Conservation (phyloP, 2,329 filamentous ascomycete species). For the Pseudocercospora ulei region DNA sequence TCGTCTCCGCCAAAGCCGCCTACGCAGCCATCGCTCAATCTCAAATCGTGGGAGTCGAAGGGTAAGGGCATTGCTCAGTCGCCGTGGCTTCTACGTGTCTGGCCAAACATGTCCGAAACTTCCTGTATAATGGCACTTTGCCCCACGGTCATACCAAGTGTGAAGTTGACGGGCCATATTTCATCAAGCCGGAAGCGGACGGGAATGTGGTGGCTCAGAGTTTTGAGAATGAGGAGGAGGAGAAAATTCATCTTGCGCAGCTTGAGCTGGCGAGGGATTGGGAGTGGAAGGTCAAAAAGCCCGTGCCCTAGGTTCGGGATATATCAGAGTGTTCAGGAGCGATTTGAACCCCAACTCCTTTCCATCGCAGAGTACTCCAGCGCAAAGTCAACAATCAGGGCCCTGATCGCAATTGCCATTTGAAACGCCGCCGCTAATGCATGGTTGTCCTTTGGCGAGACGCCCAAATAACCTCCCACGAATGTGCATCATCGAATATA, state of each 20-base stretch:
- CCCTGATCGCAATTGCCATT: too few species aligned
- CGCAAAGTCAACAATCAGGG: too few species aligned
- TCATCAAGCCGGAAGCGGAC: constrained; percentile 23
- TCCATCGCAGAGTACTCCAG: too few species aligned
- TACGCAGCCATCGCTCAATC: constrained; percentile 17
- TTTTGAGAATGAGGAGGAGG: constrained; percentile 16
- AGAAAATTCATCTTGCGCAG: constrained; percentile 22
- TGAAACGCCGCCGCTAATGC: too few species aligned
- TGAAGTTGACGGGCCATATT: constrained; percentile 23
- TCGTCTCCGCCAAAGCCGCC: constrained; percentile 20
- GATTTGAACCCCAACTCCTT: too few species aligned
- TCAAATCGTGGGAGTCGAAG: constrained; percentile 19
- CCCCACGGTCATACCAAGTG: constrained; percentile 20
- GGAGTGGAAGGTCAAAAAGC: constrained; percentile 12
- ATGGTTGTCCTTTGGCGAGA: too few species aligned
- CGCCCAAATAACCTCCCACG: too few species aligned
- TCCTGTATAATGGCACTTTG: constrained; percentile 20
- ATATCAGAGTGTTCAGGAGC: too few species aligned
- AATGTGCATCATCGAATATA: too few species aligned
- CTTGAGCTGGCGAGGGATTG: constrained; percentile 23
- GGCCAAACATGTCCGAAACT: constrained; percentile 19
- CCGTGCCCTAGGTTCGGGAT: too few species aligned
- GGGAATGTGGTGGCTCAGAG: constrained; percentile 19
- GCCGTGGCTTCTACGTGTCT: constrained; percentile 22
- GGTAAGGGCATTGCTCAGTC: constrained; percentile 22